These are phyloP conservation scores for Excoecaria agallocha DNA, from an alignment of 345 rosid genomes.

Conservation along the genomic window DNA sequence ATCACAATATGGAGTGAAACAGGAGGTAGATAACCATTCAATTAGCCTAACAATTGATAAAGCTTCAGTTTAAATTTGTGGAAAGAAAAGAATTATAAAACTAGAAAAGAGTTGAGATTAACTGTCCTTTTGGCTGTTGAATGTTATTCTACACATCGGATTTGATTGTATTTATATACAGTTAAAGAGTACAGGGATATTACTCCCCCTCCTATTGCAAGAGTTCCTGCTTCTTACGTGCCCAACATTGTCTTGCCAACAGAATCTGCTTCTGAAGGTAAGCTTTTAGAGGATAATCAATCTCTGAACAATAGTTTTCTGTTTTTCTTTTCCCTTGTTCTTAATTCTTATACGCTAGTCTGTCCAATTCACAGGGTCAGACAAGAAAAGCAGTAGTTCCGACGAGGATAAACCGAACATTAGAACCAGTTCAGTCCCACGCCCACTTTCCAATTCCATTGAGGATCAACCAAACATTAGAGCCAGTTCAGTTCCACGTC, in stretches of 20 bases:
- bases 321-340: background rate
- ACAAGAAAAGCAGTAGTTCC: conserved; percentile 26
- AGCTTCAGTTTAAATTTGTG: background rate
- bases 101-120: background rate
- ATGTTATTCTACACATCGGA: background rate
- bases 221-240: conserved; percentile 34
- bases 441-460: conserved; percentile 4
- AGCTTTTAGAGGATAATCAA: background rate
- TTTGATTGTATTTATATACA: conserved; percentile 15
- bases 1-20: background rate
- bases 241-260: conserved; percentile 22
- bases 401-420: conserved; percentile 44
- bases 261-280: conserved; percentile 31
- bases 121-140: background rate
- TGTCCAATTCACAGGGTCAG: conserved; percentile 29
- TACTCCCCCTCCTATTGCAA: conserved; percentile 33
- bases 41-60: background rate
- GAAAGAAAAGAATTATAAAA: background rate
- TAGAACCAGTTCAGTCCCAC: conserved; percentile 27
- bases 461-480: conserved; percentile 21
- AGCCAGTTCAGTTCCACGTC: conserved; percentile 50
- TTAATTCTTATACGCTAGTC: background rate
- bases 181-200: conserved; percentile 39
- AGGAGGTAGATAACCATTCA: background rate
- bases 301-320: background rate